These are phyloP conservation scores for Misopates orontium DNA, from an alignment of 257 asterid genomes.

Conservation along the genomic window DNA sequence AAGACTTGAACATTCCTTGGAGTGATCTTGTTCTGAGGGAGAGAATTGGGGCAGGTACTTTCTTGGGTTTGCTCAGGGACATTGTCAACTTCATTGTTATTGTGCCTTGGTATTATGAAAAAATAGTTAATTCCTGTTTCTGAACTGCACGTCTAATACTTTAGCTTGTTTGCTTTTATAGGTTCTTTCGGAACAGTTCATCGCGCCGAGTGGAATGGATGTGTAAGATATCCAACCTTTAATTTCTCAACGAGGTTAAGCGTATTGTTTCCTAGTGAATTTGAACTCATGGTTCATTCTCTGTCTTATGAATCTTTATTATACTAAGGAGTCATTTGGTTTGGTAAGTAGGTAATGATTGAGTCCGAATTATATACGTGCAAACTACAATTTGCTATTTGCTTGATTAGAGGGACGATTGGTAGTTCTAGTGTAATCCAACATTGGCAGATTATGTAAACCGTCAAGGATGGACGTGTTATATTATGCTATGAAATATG, in stretches of 20 bases:
- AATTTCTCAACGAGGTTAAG: conserved; percentile 22
- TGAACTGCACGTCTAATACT: conserved; percentile 25
- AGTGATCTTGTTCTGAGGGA: conserved; percentile 82
- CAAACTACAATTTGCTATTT: no score
- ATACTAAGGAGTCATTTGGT: no score
- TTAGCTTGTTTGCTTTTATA: conserved; percentile 36
- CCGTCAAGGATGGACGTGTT: no score
- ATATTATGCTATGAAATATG: no score
- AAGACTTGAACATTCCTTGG: conserved; percentile 86
- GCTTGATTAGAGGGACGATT: no score
- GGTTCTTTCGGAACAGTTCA: conserved; percentile 98
- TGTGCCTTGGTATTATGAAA: conserved; percentile 1
- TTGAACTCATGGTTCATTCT: conserved; percentile 17
- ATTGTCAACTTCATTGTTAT: conserved; percentile 12
- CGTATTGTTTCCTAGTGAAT: conserved; percentile 20
- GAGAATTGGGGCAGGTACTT: conserved; percentile 89
- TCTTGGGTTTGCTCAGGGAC: conserved; percentile 27
- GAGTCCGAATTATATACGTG: no score
- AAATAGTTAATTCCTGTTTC: conserved; percentile 12
- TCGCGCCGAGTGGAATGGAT: conserved; percentile 99
- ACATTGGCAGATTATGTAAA: no score
- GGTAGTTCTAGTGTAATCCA: no score
- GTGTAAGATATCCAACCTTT: conserved; percentile 60
- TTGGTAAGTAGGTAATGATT: no score
- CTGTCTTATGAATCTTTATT: conserved; percentile 8